phyloP scores from a whole-genome alignment of 129 eudicot species.

The Tagetes patula region DNA sequence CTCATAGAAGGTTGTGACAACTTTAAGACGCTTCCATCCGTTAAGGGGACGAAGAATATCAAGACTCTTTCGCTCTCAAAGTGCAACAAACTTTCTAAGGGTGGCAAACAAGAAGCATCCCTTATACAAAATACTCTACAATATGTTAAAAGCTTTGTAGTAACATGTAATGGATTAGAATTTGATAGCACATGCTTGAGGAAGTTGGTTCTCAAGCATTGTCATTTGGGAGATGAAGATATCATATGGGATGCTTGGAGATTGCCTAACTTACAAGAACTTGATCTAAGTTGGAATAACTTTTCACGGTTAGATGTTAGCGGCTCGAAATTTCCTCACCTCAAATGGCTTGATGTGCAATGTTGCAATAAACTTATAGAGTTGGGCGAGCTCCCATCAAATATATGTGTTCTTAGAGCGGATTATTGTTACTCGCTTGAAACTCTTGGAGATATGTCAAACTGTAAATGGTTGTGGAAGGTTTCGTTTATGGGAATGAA shows the following conservation, averaged over 20 bases:
- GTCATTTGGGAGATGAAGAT: slow-evolving; percentile 11
- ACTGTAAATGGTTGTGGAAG: slow-evolving; percentile 25
- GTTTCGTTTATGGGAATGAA: not conserved
- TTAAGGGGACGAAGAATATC: not conserved
- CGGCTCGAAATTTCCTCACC: not conserved
- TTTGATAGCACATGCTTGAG: not conserved
- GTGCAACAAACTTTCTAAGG: not conserved
- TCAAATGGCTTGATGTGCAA: slow-evolving; percentile 7
- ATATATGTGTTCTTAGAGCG: slow-evolving; percentile 3
- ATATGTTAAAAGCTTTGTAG: not conserved
- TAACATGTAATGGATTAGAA: not conserved
- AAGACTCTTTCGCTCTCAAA: not conserved
- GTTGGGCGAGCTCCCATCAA: slow-evolving; percentile 1
- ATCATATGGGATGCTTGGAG: not conserved
- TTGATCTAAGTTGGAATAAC: not conserved
- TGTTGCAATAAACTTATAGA: not conserved
- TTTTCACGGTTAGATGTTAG: slow-evolving; percentile 18
- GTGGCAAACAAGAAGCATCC: not conserved
- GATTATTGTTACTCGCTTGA: slow-evolving; percentile 3
- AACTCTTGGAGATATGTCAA: slow-evolving; percentile 20
- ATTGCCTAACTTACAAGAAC: slow-evolving; percentile 12
- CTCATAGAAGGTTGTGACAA: not conserved
- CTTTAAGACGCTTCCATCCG: slow-evolving; percentile 1
- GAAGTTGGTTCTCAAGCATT: not conserved
- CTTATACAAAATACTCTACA: not conserved